Evolutionary conservation across 2,329 filamentous ascomycete genomes (phyloP).

Genomic region (Colletotrichum gigasporum): DNA sequence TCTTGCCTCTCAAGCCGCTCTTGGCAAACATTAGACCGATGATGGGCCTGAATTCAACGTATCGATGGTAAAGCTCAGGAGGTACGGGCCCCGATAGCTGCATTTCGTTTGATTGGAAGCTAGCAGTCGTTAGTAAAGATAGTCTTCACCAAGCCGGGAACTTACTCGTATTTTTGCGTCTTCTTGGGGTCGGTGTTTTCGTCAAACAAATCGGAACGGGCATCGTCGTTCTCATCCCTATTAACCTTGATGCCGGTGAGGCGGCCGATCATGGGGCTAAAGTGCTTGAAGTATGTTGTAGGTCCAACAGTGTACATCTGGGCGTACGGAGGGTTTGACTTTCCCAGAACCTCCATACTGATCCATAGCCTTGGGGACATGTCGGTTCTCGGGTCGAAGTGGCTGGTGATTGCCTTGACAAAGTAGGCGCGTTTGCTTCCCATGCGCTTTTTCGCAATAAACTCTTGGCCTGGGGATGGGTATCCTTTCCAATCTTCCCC

Average conservation of each 20-base stretch:
- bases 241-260: slow-evolving; percentile 78
- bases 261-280: slow-evolving; percentile 87
- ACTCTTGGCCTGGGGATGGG: slow-evolving; percentile 65
- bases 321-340: slow-evolving; percentile 73
- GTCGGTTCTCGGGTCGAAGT: slow-evolving; percentile 68
- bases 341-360: slow-evolving; percentile 81
- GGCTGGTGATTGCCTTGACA: slow-evolving; percentile 72
- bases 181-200: slow-evolving; percentile 53
- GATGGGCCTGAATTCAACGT: slow-evolving; percentile 91
- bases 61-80: slow-evolving; percentile 84
- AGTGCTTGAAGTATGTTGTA: slow-evolving; percentile 81
- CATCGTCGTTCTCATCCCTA: slow-evolving; percentile 63
- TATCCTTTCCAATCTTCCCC: slow-evolving; percentile 75
- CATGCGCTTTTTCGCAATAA: slow-evolving; percentile 81
- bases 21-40: slow-evolving; percentile 89
- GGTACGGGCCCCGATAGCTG: slow-evolving; percentile 88
- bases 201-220: slow-evolving; percentile 36
- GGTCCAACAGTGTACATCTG: slow-evolving; percentile 84
- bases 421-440: slow-evolving; percentile 89
- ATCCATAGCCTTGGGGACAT: slow-evolving; percentile 77
- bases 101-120: slow-evolving; percentile 93
- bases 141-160: slow-evolving; percentile 28
- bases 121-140: slow-evolving; percentile 43
- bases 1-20: slow-evolving; percentile 78
- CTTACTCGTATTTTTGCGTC: slow-evolving; percentile 80